Percentiles rank a stretch among this genome's conserved stretches.
Evolutionary conservation across 2,329 filamentous ascomycete species (phyloP).

Genomic region (Pseudogymnoascus sp.): DNA sequence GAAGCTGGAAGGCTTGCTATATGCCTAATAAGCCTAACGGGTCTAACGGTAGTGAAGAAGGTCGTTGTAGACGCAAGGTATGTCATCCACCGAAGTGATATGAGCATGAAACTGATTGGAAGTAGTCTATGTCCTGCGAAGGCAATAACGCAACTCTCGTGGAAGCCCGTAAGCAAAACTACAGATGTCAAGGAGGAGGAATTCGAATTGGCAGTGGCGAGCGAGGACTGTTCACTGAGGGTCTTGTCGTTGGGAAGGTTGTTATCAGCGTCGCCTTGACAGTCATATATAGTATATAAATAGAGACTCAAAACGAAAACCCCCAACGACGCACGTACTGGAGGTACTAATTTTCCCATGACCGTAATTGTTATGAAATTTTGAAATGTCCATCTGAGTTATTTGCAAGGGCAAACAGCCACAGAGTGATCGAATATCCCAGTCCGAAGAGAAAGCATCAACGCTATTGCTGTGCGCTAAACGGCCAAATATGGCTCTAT

Average conservation of each 20-base stretch:
- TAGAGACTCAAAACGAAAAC: background rate
- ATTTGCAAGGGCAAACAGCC: background rate
- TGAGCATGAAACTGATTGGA: slow-evolving; percentile 1
- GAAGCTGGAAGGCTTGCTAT: slow-evolving; percentile 34
- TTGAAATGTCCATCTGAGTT: background rate
- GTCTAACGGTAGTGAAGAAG: slow-evolving; percentile 24
- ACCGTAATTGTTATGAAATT: background rate
- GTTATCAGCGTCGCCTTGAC: background rate
- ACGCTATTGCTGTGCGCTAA: background rate
- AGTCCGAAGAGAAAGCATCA: background rate
- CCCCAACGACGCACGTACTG: background rate
- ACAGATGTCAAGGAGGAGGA: slow-evolving; percentile 10
- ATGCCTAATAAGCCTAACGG: slow-evolving; percentile 18
- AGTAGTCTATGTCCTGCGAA: slow-evolving; percentile 35
- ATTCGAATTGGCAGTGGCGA: slow-evolving; percentile 26
- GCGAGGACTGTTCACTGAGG: slow-evolving; percentile 53
- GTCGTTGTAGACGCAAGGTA: slow-evolving; percentile 18
- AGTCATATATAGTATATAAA: background rate
- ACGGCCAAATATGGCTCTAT: background rate
- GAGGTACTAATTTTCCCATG: background rate
- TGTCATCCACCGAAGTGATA: background rate
- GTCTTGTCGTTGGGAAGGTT: slow-evolving; percentile 36
- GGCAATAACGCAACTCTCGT: slow-evolving; percentile 48
- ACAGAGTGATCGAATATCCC: background rate
- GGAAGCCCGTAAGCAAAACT: slow-evolving; percentile 43